phyloP scores from a whole-genome alignment of 2,329 filamentous ascomycete species.

The Fusarium palustre region DNA sequence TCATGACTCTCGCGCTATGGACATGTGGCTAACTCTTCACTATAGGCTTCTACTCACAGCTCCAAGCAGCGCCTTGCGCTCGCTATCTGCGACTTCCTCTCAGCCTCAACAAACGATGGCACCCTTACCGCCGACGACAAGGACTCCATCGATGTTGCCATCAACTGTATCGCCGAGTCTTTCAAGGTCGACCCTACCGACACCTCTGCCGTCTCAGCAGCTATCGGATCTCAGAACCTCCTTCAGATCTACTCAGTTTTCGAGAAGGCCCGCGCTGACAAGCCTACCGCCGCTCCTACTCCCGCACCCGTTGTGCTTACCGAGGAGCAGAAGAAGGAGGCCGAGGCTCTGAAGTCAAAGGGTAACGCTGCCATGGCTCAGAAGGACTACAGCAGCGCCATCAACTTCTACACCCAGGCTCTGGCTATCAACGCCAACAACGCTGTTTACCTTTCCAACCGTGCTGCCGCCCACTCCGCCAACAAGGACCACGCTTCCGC shows the following conservation, averaged over 20 bases:
- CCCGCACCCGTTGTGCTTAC: conserved; percentile 51
- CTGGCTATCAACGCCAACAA: conserved; percentile 84
- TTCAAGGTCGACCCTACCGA: conserved; percentile 94
- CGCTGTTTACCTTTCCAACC: conserved; percentile 97
- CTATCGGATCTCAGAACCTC: conserved; percentile 87
- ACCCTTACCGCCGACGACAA: conserved; percentile 88
- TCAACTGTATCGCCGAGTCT: conserved; percentile 92
- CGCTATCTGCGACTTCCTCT: conserved; percentile 95
- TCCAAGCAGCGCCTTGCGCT: conserved; percentile 90
- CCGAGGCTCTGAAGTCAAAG: conserved; percentile 87
- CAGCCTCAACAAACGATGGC: conserved; percentile 85
- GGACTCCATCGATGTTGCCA: conserved; percentile 93
- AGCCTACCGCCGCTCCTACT: conserved; percentile 53
- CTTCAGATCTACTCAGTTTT: conserved; percentile 94
- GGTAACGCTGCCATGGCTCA: conserved; percentile 95
- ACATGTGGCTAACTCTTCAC: conserved; percentile 17
- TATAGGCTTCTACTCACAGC: conserved; percentile 53
- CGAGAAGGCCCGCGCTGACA: conserved; percentile 78
- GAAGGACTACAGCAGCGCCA: conserved; percentile 87
- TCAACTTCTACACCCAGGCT: conserved; percentile 89
- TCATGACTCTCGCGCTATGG: conserved; percentile 3
- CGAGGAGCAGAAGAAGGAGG: conserved; percentile 78
- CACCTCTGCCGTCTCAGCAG: conserved; percentile 76
- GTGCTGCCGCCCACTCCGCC: conserved; percentile 91
- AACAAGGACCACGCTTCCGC: conserved; percentile 86